Conservation (phyloP, 306 rosid species). For the Astragalus glycyphyllos region DNA sequence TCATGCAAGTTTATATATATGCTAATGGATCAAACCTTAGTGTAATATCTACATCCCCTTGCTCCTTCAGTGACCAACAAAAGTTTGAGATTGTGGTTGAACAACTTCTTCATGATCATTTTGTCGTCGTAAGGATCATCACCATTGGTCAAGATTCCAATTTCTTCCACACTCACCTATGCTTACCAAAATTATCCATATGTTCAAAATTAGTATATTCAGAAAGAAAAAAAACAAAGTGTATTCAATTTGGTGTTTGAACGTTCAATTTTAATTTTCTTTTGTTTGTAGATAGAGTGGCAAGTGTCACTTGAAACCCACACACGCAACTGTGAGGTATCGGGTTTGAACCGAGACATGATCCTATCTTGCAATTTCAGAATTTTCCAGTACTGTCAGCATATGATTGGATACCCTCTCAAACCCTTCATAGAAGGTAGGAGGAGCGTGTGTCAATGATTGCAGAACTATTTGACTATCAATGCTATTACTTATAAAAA, state of each 20-base stretch:
- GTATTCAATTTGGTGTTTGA: neutral
- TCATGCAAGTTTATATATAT: neutral
- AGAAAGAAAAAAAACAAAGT: neutral
- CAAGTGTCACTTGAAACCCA: too few species aligned
- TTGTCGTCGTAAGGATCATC: constrained; percentile 64
- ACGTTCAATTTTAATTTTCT: neutral
- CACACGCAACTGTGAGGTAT: too few species aligned
- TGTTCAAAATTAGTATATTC: neutral
- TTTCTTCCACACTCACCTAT: constrained; percentile 66
- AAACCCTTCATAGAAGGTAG: too few species aligned
- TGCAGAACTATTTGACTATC: too few species aligned
- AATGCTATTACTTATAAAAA: too few species aligned
- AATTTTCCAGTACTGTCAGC: too few species aligned
- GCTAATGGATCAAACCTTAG: constrained; percentile 50
- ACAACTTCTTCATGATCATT: constrained; percentile 61
- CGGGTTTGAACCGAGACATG: too few species aligned
- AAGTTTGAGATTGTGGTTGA: constrained; percentile 63
- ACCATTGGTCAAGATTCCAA: constrained; percentile 58
- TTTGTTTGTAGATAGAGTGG: neutral
- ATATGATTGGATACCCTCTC: too few species aligned
- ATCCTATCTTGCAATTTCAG: too few species aligned
- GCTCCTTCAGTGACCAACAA: constrained; percentile 67
- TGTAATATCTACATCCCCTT: constrained; percentile 73
- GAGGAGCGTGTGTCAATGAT: too few species aligned
- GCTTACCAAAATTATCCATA: constrained; percentile 25